phyloP scores from a whole-genome alignment of 176 grass and related monocot genomes.

The Oryza brachyantha region DNA sequence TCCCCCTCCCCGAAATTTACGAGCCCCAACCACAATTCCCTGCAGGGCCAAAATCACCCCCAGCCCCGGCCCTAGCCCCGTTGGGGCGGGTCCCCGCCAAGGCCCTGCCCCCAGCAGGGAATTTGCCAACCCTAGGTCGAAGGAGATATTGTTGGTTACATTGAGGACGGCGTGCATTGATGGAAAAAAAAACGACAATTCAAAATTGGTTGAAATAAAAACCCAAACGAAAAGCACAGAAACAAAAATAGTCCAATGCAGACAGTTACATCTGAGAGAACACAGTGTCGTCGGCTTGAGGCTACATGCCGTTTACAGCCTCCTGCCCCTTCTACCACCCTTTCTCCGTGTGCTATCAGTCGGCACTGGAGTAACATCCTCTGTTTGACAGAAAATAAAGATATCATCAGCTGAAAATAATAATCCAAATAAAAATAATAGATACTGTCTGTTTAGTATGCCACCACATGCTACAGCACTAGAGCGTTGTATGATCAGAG shows the following conservation, averaged over 20 bases:
- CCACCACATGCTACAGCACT: too few relatives aligned
- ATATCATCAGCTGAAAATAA: neutral
- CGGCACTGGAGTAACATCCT: conserved; percentile 57
- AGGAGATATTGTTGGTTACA: neutral
- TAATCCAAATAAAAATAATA: too few relatives aligned
- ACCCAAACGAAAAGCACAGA: neutral
- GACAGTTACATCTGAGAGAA: neutral
- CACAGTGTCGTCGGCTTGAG: neutral
- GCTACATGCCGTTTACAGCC: conserved; percentile 29
- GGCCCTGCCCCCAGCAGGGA: too few relatives aligned
- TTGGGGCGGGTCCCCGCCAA: too few relatives aligned
- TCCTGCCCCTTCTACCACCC: conserved; percentile 60
- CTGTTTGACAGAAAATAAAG: neutral
- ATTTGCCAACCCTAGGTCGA: too few relatives aligned
- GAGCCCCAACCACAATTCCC: too few relatives aligned
- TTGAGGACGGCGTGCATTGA: neutral
- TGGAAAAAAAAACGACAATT: neutral
- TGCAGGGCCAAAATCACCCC: too few relatives aligned
- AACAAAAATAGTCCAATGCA: neutral
- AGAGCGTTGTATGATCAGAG: neutral
- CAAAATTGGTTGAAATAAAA: neutral
- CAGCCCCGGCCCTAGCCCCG: too few relatives aligned
- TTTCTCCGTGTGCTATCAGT: conserved; percentile 63
- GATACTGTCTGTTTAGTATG: too few relatives aligned
- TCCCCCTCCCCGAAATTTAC: too few relatives aligned